Base-by-base conservation (phyloP, 148 eudicot genomes). In the Salicornia ramosissima region DNA sequence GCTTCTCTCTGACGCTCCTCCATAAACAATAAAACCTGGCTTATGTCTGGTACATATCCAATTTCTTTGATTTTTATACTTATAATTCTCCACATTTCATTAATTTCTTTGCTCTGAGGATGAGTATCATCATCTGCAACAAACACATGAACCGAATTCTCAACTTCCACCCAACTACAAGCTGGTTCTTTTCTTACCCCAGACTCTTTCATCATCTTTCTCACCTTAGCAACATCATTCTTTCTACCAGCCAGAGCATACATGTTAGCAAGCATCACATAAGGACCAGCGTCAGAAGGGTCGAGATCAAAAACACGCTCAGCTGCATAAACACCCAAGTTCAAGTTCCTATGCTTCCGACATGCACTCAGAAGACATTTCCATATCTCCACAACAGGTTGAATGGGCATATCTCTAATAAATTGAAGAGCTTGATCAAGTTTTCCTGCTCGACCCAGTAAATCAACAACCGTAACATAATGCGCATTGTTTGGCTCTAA, bases 91-190 rank as follows among this genome's bases (percentile, higher is more conserved):
- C 88, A 82, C 80, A 64, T 80, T 34, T 64, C 40, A 29, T 68
- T 67, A 29, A 88, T 84, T 59, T 82, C 84, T 56, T 82, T 71
- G 24, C 75, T 72, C 62, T 83, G 80, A 49, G 89, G 89, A 64
- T 88, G 89, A 18, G 78, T 43, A 71, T 79, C 80, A 31, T 86
- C 90, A 69, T 79, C 74, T 12, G 90, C 80, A 57, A 86, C 81
- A 71, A 88, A 88, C 78, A 77, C 46, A 59, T 88, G 92, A 55
- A 88, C 88, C 21, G 66, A 74, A 69, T 84, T 86, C 67, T 74
- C 86, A 33, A 88, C 77, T 76, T 85, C 92, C 66, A 88, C 86
- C 93, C 90, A 86, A 70, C 90, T 88, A 73, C 86, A 84, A 63
- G 88, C 93, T 54, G 93, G 90, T 72, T 84, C 90, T 61, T 86